Conservation (phyloP, 2,329 filamentous ascomycete species). For the Ceratocystis lukuohia region DNA sequence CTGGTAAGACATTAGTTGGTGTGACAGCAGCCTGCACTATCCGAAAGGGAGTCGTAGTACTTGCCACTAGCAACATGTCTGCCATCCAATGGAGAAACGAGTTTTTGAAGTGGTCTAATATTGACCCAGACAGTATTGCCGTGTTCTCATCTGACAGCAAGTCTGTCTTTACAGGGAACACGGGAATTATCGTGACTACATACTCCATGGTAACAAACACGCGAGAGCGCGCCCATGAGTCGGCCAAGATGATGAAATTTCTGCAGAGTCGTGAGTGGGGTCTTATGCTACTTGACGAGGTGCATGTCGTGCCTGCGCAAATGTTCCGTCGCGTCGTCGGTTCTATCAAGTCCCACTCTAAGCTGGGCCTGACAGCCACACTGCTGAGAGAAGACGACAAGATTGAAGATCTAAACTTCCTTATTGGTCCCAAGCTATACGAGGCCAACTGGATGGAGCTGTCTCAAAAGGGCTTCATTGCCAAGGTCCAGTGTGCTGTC, state of each 20-base stretch:
- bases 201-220: conserved; percentile 98
- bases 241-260: conserved; percentile 96
- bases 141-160: conserved; percentile 94
- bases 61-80: conserved; percentile 96
- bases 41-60: conserved; percentile 88
- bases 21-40: conserved; percentile 97
- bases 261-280: conserved; percentile 85
- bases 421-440: conserved; percentile 94
- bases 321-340: conserved; percentile 93
- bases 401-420: conserved; percentile 90
- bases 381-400: conserved; percentile 94
- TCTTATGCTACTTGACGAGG: conserved; percentile 90
- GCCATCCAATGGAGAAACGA: conserved; percentile 94
- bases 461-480: conserved; percentile 91
- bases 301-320: conserved; percentile 91
- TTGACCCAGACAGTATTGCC: conserved; percentile 78
- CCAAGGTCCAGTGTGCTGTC: conserved; percentile 91
- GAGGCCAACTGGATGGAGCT: conserved; percentile 99
- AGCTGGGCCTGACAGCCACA: conserved; percentile 87
- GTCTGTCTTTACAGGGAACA: conserved; percentile 69
- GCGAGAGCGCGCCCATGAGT: conserved; percentile 75
- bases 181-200: conserved; percentile 92
- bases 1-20: conserved; percentile 94
- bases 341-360: conserved; percentile 86
- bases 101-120: conserved; percentile 97